These are phyloP conservation scores for Teratosphaeria viscida DNA, from an alignment of 2,329 filamentous ascomycete species.

Conservation along the genomic window DNA sequence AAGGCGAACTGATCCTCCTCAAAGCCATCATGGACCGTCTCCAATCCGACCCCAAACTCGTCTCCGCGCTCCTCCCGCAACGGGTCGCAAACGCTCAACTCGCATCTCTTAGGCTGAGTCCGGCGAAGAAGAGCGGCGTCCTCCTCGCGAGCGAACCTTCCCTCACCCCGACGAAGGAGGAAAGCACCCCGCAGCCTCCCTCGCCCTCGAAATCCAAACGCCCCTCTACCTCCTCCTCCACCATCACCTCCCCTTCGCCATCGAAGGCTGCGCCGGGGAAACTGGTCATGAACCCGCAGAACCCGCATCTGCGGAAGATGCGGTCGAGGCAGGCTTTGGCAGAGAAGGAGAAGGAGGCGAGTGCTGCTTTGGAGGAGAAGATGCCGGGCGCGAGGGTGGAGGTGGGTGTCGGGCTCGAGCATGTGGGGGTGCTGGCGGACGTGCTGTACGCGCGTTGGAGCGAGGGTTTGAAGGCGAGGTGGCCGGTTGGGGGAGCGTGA, in stretches of 20 bases:
- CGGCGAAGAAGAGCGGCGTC: slow-evolving; percentile 13
- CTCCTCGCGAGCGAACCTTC: slow-evolving; percentile 10
- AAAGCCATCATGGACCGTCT: slow-evolving; percentile 66
- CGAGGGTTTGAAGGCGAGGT: slow-evolving; percentile 57
- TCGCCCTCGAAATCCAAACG: slow-evolving; percentile 17
- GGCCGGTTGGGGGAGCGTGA: slow-evolving; percentile 20
- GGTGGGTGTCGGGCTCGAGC: slow-evolving; percentile 91
- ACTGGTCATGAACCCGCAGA: slow-evolving; percentile 67
- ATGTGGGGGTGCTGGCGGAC: slow-evolving; percentile 78
- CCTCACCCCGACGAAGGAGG: slow-evolving; percentile 6
- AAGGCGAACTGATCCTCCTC: slow-evolving; percentile 78
- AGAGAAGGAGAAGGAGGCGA: slow-evolving; percentile 35
- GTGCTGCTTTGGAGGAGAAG: slow-evolving; percentile 38
- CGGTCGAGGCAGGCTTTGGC: slow-evolving; percentile 34
- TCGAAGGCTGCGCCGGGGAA: slow-evolving; percentile 40
- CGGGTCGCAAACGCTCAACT: slow-evolving; percentile 26
- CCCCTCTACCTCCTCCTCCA: slow-evolving; percentile 1
- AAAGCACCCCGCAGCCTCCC: slow-evolving; percentile 12
- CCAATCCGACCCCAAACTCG: slow-evolving; percentile 57
- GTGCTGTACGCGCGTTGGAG: slow-evolving; percentile 87
- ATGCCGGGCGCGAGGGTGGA: slow-evolving; percentile 49
- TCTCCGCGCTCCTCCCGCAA: slow-evolving; percentile 33
- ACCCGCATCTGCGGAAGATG: slow-evolving; percentile 75
- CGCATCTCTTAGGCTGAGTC: slow-evolving; percentile 20
- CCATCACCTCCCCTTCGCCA: slow-evolving; percentile 9